phyloP scores from a whole-genome alignment of 495 filamentous ascomycete species.

The Penicillium angulare region DNA sequence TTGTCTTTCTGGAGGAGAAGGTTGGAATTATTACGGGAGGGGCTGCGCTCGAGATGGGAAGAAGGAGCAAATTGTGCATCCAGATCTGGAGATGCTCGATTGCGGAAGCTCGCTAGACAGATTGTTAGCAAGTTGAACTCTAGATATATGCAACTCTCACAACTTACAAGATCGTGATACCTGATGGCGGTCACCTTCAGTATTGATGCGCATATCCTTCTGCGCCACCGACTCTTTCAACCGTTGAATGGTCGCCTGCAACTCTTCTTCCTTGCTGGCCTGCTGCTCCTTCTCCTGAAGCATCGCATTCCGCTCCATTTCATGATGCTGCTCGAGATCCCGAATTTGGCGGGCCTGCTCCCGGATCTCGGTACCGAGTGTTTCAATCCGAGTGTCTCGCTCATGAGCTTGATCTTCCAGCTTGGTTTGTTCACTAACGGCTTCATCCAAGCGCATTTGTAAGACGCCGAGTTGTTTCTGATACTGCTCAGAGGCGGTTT shows the following conservation, averaged over 20 bases:
- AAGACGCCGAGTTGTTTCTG: constrained; percentile 81
- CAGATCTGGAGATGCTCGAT: constrained; percentile 41
- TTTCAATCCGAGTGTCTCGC: constrained; percentile 74
- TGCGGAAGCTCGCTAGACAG: constrained; percentile 55
- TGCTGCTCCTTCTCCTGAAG: constrained; percentile 90
- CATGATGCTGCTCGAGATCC: constrained; percentile 87
- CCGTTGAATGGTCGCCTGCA: constrained; percentile 83
- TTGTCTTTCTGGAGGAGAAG: constrained; percentile 92
- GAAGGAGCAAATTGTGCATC: constrained; percentile 89
- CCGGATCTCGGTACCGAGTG: constrained; percentile 73
- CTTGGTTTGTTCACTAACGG: constrained; percentile 75
- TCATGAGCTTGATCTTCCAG: constrained; percentile 84
- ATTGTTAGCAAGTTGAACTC: constrained; percentile 21
- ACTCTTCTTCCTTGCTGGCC: constrained; percentile 76
- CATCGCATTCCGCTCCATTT: constrained; percentile 82
- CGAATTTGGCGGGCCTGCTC: constrained; percentile 76
- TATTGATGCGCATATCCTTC: constrained; percentile 56
- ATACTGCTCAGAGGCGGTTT: constrained; percentile 73
- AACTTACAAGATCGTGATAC: constrained; percentile 69
- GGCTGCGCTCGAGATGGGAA: constrained; percentile 71
- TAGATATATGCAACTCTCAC: not conserved
- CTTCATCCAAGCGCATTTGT: constrained; percentile 83
- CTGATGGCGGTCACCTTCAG: constrained; percentile 62
- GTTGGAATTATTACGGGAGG: constrained; percentile 82
- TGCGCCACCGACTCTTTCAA: constrained; percentile 84